phyloP scores from a whole-genome alignment of 2,329 filamentous ascomycete genomes.

The Xylariales sp. region DNA sequence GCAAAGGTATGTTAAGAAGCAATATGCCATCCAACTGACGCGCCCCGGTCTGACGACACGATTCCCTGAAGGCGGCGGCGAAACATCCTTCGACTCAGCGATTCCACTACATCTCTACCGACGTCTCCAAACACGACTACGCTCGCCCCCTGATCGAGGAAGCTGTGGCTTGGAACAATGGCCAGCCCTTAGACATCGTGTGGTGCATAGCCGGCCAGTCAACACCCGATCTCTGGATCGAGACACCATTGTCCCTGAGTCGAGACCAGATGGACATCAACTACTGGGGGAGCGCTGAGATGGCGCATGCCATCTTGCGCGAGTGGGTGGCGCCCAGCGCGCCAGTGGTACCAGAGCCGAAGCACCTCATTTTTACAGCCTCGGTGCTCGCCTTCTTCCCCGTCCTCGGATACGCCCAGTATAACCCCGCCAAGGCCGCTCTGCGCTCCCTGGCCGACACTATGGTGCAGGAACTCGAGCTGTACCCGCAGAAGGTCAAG shows the following conservation, averaged over 20 bases:
- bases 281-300: slow-evolving; percentile 82
- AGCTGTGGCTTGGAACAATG: slow-evolving; percentile 74
- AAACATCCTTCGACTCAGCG: slow-evolving; percentile 62
- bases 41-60: slow-evolving; percentile 8
- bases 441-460: slow-evolving; percentile 79
- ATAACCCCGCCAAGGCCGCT: slow-evolving; percentile 81
- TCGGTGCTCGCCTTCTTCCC: slow-evolving; percentile 72
- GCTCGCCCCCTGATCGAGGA: slow-evolving; percentile 66
- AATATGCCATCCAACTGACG: too few species aligned
- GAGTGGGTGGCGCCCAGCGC: slow-evolving; percentile 62
- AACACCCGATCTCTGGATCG: slow-evolving; percentile 71
- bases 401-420: slow-evolving; percentile 77
- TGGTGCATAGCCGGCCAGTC: slow-evolving; percentile 85
- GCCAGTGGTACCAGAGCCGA: slow-evolving; percentile 43
- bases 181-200: slow-evolving; percentile 71
- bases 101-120: slow-evolving; percentile 80
- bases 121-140: slow-evolving; percentile 69
- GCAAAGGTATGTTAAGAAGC: slow-evolving; percentile 11
- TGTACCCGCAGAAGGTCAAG: slow-evolving; percentile 81
- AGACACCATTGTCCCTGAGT: slow-evolving; percentile 63
- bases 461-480: slow-evolving; percentile 74
- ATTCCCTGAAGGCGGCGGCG: slow-evolving; percentile 58
- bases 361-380: slow-evolving; percentile 85
- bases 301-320: slow-evolving; percentile 73
- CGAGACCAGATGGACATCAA: slow-evolving; percentile 86